phyloP scores from a whole-genome alignment of 2,329 filamentous ascomycete genomes.

The Fusarium sp. region DNA sequence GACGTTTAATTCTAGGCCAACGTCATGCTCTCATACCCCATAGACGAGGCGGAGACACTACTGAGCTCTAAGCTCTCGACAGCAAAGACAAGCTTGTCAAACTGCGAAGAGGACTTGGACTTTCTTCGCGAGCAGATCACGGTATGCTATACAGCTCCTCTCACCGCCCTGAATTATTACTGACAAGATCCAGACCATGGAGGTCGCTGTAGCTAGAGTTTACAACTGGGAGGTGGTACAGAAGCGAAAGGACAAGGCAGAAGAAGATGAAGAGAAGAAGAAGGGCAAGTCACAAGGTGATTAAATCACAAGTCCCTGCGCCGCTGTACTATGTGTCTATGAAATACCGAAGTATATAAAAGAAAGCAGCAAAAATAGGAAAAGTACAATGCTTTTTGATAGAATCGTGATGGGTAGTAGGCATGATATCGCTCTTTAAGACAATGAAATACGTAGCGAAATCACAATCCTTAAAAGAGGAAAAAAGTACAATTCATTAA shows the following conservation, averaged over 20 bases:
- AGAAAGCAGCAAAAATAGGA: conserved; percentile 25
- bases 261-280: conserved; percentile 63
- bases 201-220: conserved; percentile 95
- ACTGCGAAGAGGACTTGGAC: conserved; percentile 96
- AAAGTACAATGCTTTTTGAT: conserved; percentile 7
- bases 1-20: conserved; percentile 73
- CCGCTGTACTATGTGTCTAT: conserved; percentile 26
- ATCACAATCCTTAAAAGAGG: neutral
- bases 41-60: conserved; percentile 85
- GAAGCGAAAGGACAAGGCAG: conserved; percentile 88
- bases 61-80: conserved; percentile 81
- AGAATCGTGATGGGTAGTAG: neutral
- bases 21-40: conserved; percentile 95
- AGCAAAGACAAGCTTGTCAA: conserved; percentile 82
- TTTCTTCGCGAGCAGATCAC: conserved; percentile 97
- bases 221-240: conserved; percentile 99
- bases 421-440: neutral
- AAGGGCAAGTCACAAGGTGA: conserved; percentile 50
- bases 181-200: conserved; percentile 77
- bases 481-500: neutral
- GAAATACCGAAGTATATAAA: conserved; percentile 24
- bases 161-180: neutral
- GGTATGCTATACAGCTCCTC: conserved; percentile 61
- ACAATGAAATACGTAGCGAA: neutral
- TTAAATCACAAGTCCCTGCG: conserved; percentile 23